Conservation (phyloP, 2,329 filamentous ascomycete species). For the Scopulariopsis brevicaulis region DNA sequence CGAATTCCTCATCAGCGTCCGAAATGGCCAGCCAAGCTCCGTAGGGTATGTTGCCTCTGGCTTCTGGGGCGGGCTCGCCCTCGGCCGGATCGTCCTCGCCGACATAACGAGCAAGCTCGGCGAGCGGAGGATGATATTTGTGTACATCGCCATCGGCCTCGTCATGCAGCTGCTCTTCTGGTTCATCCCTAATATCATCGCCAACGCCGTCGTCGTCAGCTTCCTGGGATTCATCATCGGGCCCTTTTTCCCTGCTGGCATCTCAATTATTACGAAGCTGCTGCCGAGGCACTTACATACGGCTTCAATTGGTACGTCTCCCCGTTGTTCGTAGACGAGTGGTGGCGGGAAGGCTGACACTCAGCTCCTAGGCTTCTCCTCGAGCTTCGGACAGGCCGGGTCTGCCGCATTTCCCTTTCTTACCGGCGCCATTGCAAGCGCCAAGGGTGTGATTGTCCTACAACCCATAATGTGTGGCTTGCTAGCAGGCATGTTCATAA, state of each 20-base stretch:
- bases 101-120: conserved; percentile 56
- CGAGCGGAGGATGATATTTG: conserved; percentile 57
- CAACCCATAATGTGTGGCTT: conserved; percentile 39
- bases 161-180: conserved; percentile 63
- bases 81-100: conserved; percentile 62
- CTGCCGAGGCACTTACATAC: conserved; percentile 26
- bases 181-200: conserved; percentile 65
- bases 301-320: conserved; percentile 40
- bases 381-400: conserved; percentile 43
- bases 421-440: conserved; percentile 36
- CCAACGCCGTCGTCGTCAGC: conserved; percentile 29
- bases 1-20: conserved; percentile 66
- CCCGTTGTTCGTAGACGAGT: conserved; percentile 19
- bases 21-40: conserved; percentile 54
- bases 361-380: conserved; percentile 27
- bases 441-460: conserved; percentile 31
- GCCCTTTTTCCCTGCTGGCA: conserved; percentile 44
- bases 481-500: conserved; percentile 29
- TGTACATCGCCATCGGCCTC: conserved; percentile 53
- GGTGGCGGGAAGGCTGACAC: background rate
- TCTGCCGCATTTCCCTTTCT: conserved; percentile 42
- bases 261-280: conserved; percentile 39
- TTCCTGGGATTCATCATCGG: conserved; percentile 46
- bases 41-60: conserved; percentile 73
- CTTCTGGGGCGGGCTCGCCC: conserved; percentile 63